These are phyloP conservation scores for Gentiana dahurica DNA, from an alignment of 257 asterid species.

Conservation along the genomic window DNA sequence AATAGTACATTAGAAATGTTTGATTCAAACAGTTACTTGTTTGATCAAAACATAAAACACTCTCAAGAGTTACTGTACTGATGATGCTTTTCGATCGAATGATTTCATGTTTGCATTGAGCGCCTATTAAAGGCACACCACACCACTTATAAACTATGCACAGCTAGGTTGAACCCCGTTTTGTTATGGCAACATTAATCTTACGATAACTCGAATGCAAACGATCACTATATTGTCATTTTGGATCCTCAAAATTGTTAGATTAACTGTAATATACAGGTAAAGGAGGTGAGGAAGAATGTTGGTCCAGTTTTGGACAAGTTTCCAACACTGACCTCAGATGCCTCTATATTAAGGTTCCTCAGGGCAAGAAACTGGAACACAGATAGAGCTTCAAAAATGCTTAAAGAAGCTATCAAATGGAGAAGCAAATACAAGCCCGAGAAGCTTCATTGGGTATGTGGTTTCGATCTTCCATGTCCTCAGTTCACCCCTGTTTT, in stretches of 20 bases:
- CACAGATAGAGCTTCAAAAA: constrained; percentile 37
- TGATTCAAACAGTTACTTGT: too few relatives aligned
- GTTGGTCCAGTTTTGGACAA: constrained; percentile 32
- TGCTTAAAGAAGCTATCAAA: constrained; percentile 49
- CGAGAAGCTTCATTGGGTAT: constrained; percentile 51
- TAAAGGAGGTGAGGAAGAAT: constrained; percentile 30
- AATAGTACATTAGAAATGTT: too few relatives aligned
- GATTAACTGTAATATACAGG: constrained; percentile 16
- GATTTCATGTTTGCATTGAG: too few relatives aligned
- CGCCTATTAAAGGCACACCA: too few relatives aligned
- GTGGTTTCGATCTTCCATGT: not conserved
- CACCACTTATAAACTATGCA: not conserved
- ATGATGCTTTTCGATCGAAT: too few relatives aligned
- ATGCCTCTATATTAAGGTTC: constrained; percentile 39
- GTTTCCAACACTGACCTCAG: constrained; percentile 32
- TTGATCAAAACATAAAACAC: too few relatives aligned
- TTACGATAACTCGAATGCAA: not conserved
- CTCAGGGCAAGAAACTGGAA: constrained; percentile 56
- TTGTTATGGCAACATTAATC: too few relatives aligned
- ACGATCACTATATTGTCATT: not conserved
- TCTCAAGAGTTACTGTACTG: too few relatives aligned
- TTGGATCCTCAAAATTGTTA: not conserved
- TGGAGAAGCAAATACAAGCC: constrained; percentile 56
- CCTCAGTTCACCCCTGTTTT: not conserved
- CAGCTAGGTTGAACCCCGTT: too few relatives aligned